Base-by-base conservation (phyloP, 169 alveolate species). In the Plasmodium knowlesi region DNA sequence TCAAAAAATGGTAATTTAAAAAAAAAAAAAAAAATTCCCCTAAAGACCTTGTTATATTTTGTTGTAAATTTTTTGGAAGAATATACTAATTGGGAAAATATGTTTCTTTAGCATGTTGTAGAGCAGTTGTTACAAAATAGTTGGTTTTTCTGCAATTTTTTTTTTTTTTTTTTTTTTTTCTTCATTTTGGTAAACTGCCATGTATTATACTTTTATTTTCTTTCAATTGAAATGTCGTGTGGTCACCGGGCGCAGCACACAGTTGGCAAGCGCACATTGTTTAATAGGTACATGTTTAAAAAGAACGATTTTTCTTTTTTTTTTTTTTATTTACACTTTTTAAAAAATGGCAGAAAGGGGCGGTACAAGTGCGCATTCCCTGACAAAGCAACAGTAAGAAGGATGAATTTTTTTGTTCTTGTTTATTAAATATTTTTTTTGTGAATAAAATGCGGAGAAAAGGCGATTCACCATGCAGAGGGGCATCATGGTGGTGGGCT, bases 201-300 rank as follows among this genome's bases (percentile, higher is more conserved):
- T 80, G 46, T 16, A 50, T 50, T 50, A 80, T 71, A 80, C 74
- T 80, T 80, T 80, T 46, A 80, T 80, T 80, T 70, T 80, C 67
- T 3, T 16, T 80, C 41, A 80, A 16, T 19, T 80, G 9, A 39
- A 80, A 22, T 41, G 57, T 0, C n/a, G 9, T 80, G 19, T 10
- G 0, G 22, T 0, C 9, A 22, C 25, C 61, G 16, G 22, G 22
- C 61, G 16, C 25, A 50, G 61, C 61, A 50, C 61, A 50, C 5
- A 50, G 61, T 16, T 67, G 37, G 28, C 76, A n/a, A 22, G 8
- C 76, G 37, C 76, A 67, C 76, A n/a, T 19, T 28, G 76, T n/a
- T n/a, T 67, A 25, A 67, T 5, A 9, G 30, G 76, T 67, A 25
- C 76, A 8, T 25, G 30, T 67, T 67, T 67, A 12, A 50, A 50